A percentile compares a stretch with the other conserved stretches of the same genome.
phyloP scores from a whole-genome alignment of 2,329 filamentous ascomycete genomes.

The Dactylonectria macrodidyma region DNA sequence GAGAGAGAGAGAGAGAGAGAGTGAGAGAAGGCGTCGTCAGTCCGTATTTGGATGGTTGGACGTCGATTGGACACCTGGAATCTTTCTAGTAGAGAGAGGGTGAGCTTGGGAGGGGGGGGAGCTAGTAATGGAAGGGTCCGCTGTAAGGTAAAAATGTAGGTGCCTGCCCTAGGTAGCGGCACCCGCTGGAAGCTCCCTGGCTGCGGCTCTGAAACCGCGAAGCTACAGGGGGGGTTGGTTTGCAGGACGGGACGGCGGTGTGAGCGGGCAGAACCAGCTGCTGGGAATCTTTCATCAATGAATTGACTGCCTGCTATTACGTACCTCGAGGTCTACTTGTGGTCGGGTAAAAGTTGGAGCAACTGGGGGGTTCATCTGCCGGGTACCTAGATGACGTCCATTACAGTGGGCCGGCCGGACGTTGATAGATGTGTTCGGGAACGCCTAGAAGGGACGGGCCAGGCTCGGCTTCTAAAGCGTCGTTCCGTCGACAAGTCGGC shows the following conservation, averaged over 20 bases:
- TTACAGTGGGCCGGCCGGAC: neutral
- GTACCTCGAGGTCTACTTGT: no score
- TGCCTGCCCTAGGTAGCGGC: constrained; percentile 1
- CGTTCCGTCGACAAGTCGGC: constrained; percentile 13
- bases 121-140: constrained; percentile 1
- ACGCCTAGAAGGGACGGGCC: neutral
- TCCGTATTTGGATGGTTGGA: constrained; percentile 4
- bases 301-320: no score
- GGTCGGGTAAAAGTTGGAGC: no score
- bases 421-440: neutral
- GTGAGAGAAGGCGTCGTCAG: constrained; percentile 3
- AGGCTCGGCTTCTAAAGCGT: constrained; percentile 27
- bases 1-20: constrained; percentile 7
- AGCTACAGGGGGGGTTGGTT: no score
- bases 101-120: constrained; percentile 16
- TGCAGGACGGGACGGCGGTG: constrained; percentile 18
- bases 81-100: constrained; percentile 14
- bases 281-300: neutral
- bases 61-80: constrained; percentile 32
- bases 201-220: neutral
- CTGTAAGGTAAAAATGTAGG: neutral
- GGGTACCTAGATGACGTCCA: neutral
- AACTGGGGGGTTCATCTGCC: neutral
- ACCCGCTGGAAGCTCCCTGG: neutral
- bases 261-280: constrained; percentile 18